These are phyloP conservation scores for Elsinoe arachidis DNA, from an alignment of 2,329 filamentous ascomycete species.

Conservation along the genomic window DNA sequence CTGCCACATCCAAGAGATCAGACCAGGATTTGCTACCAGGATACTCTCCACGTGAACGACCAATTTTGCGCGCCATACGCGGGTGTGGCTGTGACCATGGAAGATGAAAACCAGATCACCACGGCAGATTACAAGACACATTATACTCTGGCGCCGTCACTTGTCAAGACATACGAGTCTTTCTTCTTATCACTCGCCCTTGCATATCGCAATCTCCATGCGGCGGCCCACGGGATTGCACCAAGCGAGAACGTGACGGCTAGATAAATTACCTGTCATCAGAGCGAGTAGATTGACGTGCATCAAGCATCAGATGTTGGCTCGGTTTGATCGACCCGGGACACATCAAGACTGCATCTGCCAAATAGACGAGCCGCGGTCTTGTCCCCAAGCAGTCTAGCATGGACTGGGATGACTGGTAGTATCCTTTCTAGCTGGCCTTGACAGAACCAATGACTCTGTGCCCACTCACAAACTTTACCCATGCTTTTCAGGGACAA, in stretches of 20 bases:
- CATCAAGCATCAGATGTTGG: background rate
- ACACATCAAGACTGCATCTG: background rate
- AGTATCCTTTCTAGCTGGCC: background rate
- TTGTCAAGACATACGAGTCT: background rate
- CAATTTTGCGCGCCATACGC: background rate
- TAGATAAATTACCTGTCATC: slow-evolving; percentile 2
- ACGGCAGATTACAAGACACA: background rate
- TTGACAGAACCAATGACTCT: background rate
- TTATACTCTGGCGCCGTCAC: background rate
- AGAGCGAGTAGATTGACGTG: slow-evolving; percentile 8
- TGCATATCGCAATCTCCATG: slow-evolving; percentile 5
- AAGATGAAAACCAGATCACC: background rate
- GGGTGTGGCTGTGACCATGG: slow-evolving; percentile 7
- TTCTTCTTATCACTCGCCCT: background rate
- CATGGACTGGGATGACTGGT: background rate
- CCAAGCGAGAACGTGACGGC: background rate
- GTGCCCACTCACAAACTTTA: background rate
- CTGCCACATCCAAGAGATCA: background rate
- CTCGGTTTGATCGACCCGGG: slow-evolving; percentile 12
- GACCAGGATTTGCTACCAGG: background rate
- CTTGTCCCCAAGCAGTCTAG: background rate
- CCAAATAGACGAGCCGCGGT: background rate
- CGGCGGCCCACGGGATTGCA: background rate
- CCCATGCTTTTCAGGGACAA: background rate
- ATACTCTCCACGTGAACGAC: background rate